phyloP scores from a whole-genome alignment of 176 grass and related monocot species.

The Raddia guianensis region DNA sequence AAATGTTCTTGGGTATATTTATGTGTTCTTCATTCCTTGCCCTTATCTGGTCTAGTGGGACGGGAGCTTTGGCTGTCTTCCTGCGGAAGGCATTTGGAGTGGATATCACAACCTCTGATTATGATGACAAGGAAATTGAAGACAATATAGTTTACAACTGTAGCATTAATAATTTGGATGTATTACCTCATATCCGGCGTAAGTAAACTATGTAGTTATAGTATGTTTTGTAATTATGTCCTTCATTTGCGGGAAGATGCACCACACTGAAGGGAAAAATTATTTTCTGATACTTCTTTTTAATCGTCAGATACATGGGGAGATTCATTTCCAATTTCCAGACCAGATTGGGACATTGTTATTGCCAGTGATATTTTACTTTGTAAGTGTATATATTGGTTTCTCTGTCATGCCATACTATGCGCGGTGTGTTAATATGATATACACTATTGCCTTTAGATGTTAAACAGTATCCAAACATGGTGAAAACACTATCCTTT shows the following conservation, averaged over 20 bases:
- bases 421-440: slow-evolving; percentile 11
- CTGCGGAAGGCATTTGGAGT: slow-evolving; percentile 60
- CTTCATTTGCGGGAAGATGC: slow-evolving; percentile 11
- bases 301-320: slow-evolving; percentile 80
- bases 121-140: slow-evolving; percentile 84
- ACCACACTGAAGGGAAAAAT: neutral
- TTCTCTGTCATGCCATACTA: neutral
- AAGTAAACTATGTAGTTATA: slow-evolving; percentile 30
- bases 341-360: slow-evolving; percentile 76
- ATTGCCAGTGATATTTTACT: slow-evolving; percentile 94
- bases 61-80: slow-evolving; percentile 87
- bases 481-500: slow-evolving; percentile 75
- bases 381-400: slow-evolving; percentile 52
- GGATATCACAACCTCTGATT: slow-evolving; percentile 91
- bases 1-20: neutral
- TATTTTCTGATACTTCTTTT: slow-evolving; percentile 5
- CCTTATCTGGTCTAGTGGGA: slow-evolving; percentile 58
- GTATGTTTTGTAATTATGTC: neutral
- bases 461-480: slow-evolving; percentile 83
- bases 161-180: slow-evolving; percentile 55
- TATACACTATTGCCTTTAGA: slow-evolving; percentile 42
- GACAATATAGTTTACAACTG: slow-evolving; percentile 91
- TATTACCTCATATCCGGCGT: slow-evolving; percentile 78
- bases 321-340: slow-evolving; percentile 63
- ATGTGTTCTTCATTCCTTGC: neutral